These are phyloP conservation scores for Neophaeococcomyces aloes DNA, from an alignment of 2,329 filamentous ascomycete species.

Conservation along the genomic window DNA sequence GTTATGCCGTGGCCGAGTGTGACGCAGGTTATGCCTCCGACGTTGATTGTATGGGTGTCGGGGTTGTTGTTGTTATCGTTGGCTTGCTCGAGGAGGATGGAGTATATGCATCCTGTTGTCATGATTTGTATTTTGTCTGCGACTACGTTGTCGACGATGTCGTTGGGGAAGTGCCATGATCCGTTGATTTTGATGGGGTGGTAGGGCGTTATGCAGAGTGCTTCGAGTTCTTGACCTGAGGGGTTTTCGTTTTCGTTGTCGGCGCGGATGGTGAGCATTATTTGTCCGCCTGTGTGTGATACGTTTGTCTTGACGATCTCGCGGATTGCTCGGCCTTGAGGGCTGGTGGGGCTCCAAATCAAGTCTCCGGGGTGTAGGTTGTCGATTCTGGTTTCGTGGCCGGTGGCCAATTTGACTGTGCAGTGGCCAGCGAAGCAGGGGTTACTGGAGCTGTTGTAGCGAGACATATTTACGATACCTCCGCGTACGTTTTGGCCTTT, in stretches of 20 bases:
- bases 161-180: constrained; percentile 40
- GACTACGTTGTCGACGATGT: constrained; percentile 26
- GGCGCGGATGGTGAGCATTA: constrained; percentile 40
- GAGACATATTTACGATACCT: constrained; percentile 30
- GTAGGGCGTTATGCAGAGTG: constrained; percentile 48
- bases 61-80: constrained; percentile 27
- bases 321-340: constrained; percentile 38
- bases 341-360: constrained; percentile 44
- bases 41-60: constrained; percentile 42
- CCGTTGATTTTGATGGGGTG: constrained; percentile 42
- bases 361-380: constrained; percentile 37
- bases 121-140: constrained; percentile 26
- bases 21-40: constrained; percentile 39
- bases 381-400: constrained; percentile 30
- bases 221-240: too few relatives aligned
- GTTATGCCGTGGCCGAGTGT: constrained; percentile 49
- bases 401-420: constrained; percentile 35
- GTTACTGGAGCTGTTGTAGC: constrained; percentile 34
- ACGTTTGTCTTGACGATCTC: constrained; percentile 44
- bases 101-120: constrained; percentile 44
- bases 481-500: neutral
- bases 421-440: constrained; percentile 47
- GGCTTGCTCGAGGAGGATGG: constrained; percentile 44
- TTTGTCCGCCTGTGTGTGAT: constrained; percentile 17
- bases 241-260: too few relatives aligned